Conservation (phyloP, 2,329 filamentous ascomycete genomes). For the Whalleya microplaca region DNA sequence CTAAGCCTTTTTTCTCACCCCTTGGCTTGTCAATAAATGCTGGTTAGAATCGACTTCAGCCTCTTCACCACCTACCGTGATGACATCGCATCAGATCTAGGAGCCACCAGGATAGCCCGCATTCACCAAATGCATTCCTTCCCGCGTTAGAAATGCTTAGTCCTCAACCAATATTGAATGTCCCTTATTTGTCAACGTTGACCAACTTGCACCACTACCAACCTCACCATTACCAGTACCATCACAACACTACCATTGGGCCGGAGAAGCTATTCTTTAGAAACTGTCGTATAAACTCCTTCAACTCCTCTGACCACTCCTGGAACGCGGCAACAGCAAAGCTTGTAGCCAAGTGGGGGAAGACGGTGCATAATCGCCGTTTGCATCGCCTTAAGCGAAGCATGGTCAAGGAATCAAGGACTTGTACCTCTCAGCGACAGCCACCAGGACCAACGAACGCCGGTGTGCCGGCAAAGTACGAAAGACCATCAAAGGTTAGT, state of each 20-base stretch:
- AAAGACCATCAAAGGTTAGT: background rate
- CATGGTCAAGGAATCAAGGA: constrained; percentile 33
- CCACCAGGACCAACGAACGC: constrained; percentile 16
- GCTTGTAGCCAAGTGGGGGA: constrained; percentile 31
- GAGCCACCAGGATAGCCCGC: constrained; percentile 22
- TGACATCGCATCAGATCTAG: constrained; percentile 30
- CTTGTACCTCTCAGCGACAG: constrained; percentile 11
- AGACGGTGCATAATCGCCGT: constrained; percentile 21
- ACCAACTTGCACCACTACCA: constrained; percentile 4
- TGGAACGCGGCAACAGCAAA: constrained; percentile 28
- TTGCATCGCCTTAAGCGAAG: constrained; percentile 31
- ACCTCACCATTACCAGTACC: constrained; percentile 3
- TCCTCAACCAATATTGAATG: constrained; percentile 28
- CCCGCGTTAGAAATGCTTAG: constrained; percentile 32
- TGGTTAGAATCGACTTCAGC: constrained; percentile 16
- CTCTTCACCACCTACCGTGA: constrained; percentile 28
- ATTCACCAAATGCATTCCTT: constrained; percentile 21
- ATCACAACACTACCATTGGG: constrained; percentile 8
- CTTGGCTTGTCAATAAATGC: constrained; percentile 17
- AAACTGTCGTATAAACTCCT: constrained; percentile 17
- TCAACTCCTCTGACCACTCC: constrained; percentile 15
- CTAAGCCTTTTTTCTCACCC: background rate
- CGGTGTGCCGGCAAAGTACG: constrained; percentile 19
- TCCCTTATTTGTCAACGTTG: constrained; percentile 5
- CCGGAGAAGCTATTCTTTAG: constrained; percentile 13